Base-by-base conservation (phyloP, 2,329 filamentous ascomycete genomes). In the Moelleriella libera region DNA sequence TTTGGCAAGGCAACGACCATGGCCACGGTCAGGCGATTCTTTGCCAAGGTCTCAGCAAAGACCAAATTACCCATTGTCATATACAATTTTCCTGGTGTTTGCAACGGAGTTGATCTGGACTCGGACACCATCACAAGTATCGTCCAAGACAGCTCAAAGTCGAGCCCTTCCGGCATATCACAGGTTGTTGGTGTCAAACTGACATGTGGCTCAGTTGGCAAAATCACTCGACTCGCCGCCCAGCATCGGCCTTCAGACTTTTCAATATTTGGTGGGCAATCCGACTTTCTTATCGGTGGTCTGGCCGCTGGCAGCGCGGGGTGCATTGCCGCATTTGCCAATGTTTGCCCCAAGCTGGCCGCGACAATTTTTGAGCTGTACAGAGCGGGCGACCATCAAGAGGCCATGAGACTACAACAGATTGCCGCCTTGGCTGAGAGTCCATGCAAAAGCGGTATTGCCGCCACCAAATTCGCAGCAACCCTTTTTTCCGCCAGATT, bases 201-300 rank as follows among this genome's bases (percentile, higher is more conserved):
- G 48, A 86, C 82, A 2, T 86, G 83, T 57, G 83, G 82, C n/a
- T 80, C 78, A 54, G 83, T 85, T 32, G 83, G 80, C 49, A 87
- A 87, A 63, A 73, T 87, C 45, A 77, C 78, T 4, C 70, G 83
- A 7, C 70, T 88, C 4, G 59, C 63, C 6, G 68, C 67, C 12
- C 60, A 67, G 51, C 64, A 83, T 49, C 61, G 70, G 0, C 61
- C 72, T 0, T 68, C 74, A 2, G 61, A 70, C 9, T 88, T 88
- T 57, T 75, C 81, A 1, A 75, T 79, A 1, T 87, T 78, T 55
- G 83, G 82, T 1, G 85, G 85, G 0, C 83, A 88, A 64, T 78
- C 76, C 2, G 84, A 88, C 57, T 88, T 85, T 60, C 62, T 88
- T 29, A 65, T 83, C 45, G 77, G 76, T 2, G 77, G 75, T 0